phyloP scores from a whole-genome alignment of 2,329 filamentous ascomycete genomes.

The Ilyonectria mors-panacis region DNA sequence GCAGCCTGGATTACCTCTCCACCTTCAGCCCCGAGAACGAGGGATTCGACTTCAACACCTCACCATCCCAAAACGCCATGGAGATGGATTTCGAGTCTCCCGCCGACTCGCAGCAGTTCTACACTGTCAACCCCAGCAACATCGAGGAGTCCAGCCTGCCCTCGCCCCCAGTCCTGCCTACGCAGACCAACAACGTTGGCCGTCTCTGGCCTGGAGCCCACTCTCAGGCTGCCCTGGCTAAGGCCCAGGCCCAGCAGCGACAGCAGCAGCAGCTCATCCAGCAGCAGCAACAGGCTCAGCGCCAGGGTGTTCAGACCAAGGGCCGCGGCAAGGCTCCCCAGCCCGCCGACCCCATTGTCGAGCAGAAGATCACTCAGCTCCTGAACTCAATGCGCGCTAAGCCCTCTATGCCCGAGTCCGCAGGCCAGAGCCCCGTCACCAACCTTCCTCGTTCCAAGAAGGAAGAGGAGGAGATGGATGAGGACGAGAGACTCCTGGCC shows the following conservation, averaged over 20 bases:
- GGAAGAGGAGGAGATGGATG: constrained; percentile 98
- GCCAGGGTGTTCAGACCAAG: constrained; percentile 64
- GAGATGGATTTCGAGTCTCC: constrained; percentile 72
- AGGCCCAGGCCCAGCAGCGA: constrained; percentile 79
- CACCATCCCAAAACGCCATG: constrained; percentile 73
- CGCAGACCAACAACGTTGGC: constrained; percentile 71
- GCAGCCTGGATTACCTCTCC: constrained; percentile 66
- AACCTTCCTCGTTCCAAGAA: constrained; percentile 85
- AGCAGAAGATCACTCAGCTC: constrained; percentile 94
- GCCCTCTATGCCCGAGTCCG: constrained; percentile 66
- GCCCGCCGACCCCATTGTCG: constrained; percentile 78
- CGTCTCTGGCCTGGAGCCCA: constrained; percentile 95
- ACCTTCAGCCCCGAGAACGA: constrained; percentile 74
- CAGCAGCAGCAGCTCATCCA: constrained; percentile 73
- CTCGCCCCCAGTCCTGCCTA: constrained; percentile 62
- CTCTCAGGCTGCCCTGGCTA: constrained; percentile 86
- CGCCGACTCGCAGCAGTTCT: constrained; percentile 75
- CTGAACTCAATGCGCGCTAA: constrained; percentile 93
- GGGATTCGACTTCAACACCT: constrained; percentile 80
- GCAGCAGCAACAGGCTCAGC: constrained; percentile 62
- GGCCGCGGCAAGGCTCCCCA: constrained; percentile 66
- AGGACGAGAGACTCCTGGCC: constrained; percentile 93
- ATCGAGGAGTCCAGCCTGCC: constrained; percentile 68
- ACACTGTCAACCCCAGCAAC: constrained; percentile 80
- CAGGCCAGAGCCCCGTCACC: constrained; percentile 65